These are phyloP conservation scores for Dryadomyces sulphureus DNA, from an alignment of 2,329 filamentous ascomycete genomes.

Conservation along the genomic window DNA sequence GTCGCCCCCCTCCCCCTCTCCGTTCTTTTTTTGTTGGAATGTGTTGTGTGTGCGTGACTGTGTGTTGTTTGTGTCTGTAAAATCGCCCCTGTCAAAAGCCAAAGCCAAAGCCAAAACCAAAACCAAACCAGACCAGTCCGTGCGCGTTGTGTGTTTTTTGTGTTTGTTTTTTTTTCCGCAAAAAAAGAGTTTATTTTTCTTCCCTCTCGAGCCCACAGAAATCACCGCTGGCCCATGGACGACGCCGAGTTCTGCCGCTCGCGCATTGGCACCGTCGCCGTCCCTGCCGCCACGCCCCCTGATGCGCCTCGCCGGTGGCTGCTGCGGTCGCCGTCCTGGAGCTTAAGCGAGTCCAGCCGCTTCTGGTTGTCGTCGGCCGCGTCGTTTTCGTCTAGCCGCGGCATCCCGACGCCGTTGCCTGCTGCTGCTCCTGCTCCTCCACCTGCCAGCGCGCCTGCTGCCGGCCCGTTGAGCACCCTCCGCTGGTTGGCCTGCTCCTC, in stretches of 20 bases:
- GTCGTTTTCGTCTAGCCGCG: constrained; percentile 60
- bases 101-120: too few relatives aligned
- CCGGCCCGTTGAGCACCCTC: constrained; percentile 27
- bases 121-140: too few relatives aligned
- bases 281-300: too few relatives aligned
- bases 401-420: constrained; percentile 26
- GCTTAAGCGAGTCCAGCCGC: constrained; percentile 74
- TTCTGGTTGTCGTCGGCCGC: constrained; percentile 77
- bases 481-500: constrained; percentile 63
- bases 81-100: too few relatives aligned
- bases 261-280: constrained; percentile 21
- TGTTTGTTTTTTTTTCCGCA: too few relatives aligned
- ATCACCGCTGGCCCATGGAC: constrained; percentile 34
- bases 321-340: constrained; percentile 65
- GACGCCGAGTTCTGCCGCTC: constrained; percentile 48
- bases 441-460: constrained; percentile 17
- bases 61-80: too few relatives aligned
- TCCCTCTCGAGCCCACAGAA: too few relatives aligned
- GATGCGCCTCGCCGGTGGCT: constrained; percentile 31
- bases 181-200: too few relatives aligned
- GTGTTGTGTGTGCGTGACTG: too few relatives aligned
- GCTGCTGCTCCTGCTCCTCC: constrained; percentile 21
- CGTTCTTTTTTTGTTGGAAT: too few relatives aligned
- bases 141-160: too few relatives aligned
- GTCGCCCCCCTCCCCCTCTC: too few relatives aligned